Evolutionary conservation across 2,329 filamentous ascomycete genomes (phyloP).

Genomic region (Nemania diffusa): DNA sequence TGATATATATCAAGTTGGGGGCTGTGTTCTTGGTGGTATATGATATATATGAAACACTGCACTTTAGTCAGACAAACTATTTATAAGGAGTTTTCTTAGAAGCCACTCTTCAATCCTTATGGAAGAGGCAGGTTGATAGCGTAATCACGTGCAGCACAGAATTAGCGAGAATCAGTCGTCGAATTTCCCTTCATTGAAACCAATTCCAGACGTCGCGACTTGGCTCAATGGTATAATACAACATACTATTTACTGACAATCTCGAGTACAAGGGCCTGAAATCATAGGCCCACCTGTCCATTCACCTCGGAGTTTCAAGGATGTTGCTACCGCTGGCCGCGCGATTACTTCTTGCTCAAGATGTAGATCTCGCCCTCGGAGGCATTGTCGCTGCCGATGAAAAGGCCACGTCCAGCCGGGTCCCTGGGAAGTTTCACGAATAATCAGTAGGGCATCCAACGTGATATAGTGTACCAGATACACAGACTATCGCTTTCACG

Average conservation of each 20-base stretch:
- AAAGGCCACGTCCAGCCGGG: slow-evolving; percentile 50
- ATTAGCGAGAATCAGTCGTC: background rate
- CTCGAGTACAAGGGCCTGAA: background rate
- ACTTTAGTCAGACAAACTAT: too few relatives aligned
- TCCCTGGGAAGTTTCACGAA: slow-evolving; percentile 42
- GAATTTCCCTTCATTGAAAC: background rate
- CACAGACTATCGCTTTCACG: background rate
- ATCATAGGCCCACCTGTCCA: background rate
- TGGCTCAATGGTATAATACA: background rate
- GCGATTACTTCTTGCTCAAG: slow-evolving; percentile 39
- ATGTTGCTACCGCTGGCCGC: background rate
- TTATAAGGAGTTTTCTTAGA: too few relatives aligned
- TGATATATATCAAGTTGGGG: background rate
- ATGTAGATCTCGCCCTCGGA: slow-evolving; percentile 51
- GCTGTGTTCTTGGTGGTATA: background rate
- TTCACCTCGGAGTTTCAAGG: background rate
- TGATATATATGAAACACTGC: too few relatives aligned
- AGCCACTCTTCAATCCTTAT: too few relatives aligned
- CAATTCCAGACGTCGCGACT: slow-evolving; percentile 1
- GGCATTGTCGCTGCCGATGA: slow-evolving; percentile 52
- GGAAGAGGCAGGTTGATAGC: too few relatives aligned
- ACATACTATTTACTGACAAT: slow-evolving; percentile 1
- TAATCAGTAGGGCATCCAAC: too few relatives aligned
- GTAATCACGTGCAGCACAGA: background rate
- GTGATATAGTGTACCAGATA: too few relatives aligned